Conservation (phyloP, 768 basidiomycete genomes). For the Hydnomerulius pinastri region DNA sequence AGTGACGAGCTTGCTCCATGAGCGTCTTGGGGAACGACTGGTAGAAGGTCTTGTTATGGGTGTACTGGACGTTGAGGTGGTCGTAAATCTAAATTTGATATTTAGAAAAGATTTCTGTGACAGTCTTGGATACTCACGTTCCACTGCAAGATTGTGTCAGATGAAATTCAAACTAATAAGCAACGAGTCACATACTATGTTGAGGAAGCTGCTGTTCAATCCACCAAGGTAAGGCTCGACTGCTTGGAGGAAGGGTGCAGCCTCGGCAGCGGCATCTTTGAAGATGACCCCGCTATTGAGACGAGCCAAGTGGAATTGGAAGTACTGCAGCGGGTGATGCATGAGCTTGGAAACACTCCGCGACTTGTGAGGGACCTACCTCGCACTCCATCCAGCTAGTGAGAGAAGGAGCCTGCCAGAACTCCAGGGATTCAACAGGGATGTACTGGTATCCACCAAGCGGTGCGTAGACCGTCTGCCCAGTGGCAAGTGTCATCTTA, state of each 20-base stretch:
- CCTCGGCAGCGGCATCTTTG: constrained; percentile 53
- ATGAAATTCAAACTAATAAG: constrained; percentile 1
- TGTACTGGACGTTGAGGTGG: constrained; percentile 72
- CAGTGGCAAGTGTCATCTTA: constrained; percentile 72
- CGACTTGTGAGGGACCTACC: constrained; percentile 25
- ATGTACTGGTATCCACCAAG: constrained; percentile 88
- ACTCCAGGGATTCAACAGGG: constrained; percentile 62
- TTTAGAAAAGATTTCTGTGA: neutral
- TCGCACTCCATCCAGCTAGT: constrained; percentile 76
- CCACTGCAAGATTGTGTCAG: constrained; percentile 49
- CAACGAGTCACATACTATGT: constrained; percentile 51
- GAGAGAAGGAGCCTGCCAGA: constrained; percentile 54
- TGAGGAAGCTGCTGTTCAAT: constrained; percentile 60
- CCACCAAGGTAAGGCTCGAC: constrained; percentile 70
- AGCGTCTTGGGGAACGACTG: constrained; percentile 68
- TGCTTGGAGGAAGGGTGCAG: constrained; percentile 64
- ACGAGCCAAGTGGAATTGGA: constrained; percentile 25
- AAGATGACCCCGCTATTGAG: constrained; percentile 40
- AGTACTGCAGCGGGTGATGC: constrained; percentile 21
- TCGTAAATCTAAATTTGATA: constrained; percentile 59
- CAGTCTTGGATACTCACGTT: constrained; percentile 52
- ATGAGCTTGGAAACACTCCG: neutral
- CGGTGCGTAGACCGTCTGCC: constrained; percentile 66
- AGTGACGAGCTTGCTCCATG: constrained; percentile 68
- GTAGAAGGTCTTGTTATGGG: constrained; percentile 80